Evolutionary conservation across 257 asterid genomes (phyloP), one percentile per base, ranked within the genome.

Genomic region (Petrea volubilis): DNA sequence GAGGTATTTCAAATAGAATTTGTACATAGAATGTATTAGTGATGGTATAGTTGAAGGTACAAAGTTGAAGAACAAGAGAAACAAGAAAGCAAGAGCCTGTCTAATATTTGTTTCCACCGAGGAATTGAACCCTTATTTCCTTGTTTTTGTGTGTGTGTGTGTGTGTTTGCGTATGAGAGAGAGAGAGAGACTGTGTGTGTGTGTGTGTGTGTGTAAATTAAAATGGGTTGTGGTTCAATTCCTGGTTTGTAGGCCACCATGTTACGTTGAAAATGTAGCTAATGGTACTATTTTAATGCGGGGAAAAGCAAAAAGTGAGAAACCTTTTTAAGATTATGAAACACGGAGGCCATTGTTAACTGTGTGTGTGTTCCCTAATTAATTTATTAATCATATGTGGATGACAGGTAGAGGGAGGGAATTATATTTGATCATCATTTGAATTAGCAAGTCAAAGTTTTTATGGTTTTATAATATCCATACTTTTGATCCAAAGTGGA

Each of bases 51-150:
- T 2, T 5, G 6, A 38, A 5, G 43, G 17, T 6, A 64, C 50
- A 33, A 60, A 25, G 8, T 13, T 10, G 78, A 70, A 70, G 64
- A 77, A 76, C 74, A 52, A 68, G 86, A 73, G 80, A 86, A 75
- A 53, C 90, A 78, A 82, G 21, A 86, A 89, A 85, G 87, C 85
- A 87, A 85, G 91, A 81, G 88, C 86, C 82, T 82, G 86, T 84
- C 88, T 52, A 27, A 71, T 53, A 3, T 74, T 87, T 86, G 87
- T 46, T 77, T 36, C 61, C 76, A 83, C 69, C 91, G 75, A 86
- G 91, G 87, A 82, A 38, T 8, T 5, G 9, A 38, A 80, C 56
- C 78, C 80, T 72, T 69, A 77, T 73, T 85, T 73, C 65, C 74
- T 82, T 83, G 86, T 90, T 88, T 73, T 74, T 74, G 55, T 73